These are phyloP conservation scores for Populus hybrid DNA, from an alignment of 441 rosid genomes.

Conservation along the genomic window DNA sequence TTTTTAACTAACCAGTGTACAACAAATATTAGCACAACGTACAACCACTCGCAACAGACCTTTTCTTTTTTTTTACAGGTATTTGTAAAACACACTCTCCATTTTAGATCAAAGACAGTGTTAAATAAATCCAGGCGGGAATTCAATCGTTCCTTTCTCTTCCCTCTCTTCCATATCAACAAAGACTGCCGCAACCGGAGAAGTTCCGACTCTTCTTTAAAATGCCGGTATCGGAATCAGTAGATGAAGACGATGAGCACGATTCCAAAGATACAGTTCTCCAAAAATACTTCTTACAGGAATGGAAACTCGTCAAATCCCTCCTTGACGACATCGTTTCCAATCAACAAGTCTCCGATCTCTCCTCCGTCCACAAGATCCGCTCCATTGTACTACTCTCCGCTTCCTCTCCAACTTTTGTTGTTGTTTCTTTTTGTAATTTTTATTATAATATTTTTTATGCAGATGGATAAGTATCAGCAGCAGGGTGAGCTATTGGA, in stretches of 20 bases:
- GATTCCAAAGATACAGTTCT: slow-evolving; percentile 70
- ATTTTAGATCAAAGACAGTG: neutral
- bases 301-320: slow-evolving; percentile 82
- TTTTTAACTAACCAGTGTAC: neutral
- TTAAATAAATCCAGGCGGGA: neutral
- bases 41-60: neutral
- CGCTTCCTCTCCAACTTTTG: neutral
- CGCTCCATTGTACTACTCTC: slow-evolving; percentile 64
- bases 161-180: too few relatives aligned
- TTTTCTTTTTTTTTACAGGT: neutral
- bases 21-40: neutral
- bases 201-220: slow-evolving; percentile 27
- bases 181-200: slow-evolving; percentile 37
- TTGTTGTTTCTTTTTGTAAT: neutral
- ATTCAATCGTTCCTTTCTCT: neutral
- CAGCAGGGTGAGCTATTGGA: slow-evolving; percentile 84
- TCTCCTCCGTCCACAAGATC: slow-evolving; percentile 66
- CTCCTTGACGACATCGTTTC: slow-evolving; percentile 72
- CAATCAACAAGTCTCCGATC: slow-evolving; percentile 58
- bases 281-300: slow-evolving; percentile 77
- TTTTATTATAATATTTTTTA: neutral
- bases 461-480: slow-evolving; percentile 89
- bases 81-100: neutral
- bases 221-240: slow-evolving; percentile 10
- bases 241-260: slow-evolving; percentile 73